These are phyloP conservation scores for Groenewaldozyma tartarivorans DNA, from an alignment of 805 yeast species.

Conservation along the genomic window DNA sequence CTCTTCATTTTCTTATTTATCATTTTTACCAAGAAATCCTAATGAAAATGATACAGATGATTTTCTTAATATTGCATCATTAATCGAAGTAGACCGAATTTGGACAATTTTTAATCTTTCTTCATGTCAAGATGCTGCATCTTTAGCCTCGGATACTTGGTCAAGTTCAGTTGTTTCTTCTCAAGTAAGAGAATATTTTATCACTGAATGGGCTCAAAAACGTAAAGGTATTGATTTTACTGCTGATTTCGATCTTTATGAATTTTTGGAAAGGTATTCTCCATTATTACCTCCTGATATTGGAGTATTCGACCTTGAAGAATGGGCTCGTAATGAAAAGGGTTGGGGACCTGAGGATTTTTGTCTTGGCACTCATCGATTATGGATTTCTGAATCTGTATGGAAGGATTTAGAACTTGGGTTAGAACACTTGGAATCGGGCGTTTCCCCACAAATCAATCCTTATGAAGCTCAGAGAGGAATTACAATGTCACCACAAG, in stretches of 20 bases:
- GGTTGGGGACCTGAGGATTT: slow-evolving; percentile 28
- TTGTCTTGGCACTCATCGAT: slow-evolving; percentile 26
- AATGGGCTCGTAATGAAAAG: slow-evolving; percentile 28
- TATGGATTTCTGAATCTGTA: slow-evolving; percentile 30
- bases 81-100: slow-evolving; percentile 24
- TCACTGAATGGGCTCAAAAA: slow-evolving; percentile 31
- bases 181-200: slow-evolving; percentile 28
- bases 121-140: slow-evolving; percentile 20
- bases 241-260: slow-evolving; percentile 31
- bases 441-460: neutral
- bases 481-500: neutral
- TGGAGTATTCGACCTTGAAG: slow-evolving; percentile 21
- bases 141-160: slow-evolving; percentile 25
- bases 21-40: slow-evolving; percentile 2
- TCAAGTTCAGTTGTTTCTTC: slow-evolving; percentile 26
- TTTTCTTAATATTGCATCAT: slow-evolving; percentile 16
- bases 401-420: slow-evolving; percentile 30
- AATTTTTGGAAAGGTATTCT: slow-evolving; percentile 28
- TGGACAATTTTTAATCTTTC: slow-evolving; percentile 29
- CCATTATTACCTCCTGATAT: slow-evolving; percentile 23
- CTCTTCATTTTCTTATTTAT: slow-evolving; percentile 20
- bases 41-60: slow-evolving; percentile 5
- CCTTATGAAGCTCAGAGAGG: neutral
- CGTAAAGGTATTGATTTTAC: slow-evolving; percentile 28
- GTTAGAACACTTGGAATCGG: slow-evolving; percentile 3